phyloP scores from a whole-genome alignment of 306 rosid species.

The Ormosia semicastrata region DNA sequence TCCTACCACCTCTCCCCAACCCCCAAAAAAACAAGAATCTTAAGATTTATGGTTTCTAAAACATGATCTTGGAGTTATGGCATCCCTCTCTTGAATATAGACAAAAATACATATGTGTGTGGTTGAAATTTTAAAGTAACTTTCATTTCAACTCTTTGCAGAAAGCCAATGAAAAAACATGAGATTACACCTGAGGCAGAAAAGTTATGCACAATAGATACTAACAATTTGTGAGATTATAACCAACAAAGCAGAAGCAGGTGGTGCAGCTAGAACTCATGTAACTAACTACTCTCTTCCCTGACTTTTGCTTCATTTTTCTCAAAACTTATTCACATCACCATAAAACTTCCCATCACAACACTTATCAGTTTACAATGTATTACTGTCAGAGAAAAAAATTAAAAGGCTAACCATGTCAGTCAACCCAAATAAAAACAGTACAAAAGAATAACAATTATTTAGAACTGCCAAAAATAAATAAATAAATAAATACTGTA shows the following conservation, averaged over 20 bases:
- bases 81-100: background rate
- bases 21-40: background rate
- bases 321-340: background rate
- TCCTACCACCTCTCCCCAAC: background rate
- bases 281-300: background rate
- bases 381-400: background rate
- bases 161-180: background rate
- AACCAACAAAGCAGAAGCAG: conserved; percentile 4
- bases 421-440: background rate
- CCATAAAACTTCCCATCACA: background rate
- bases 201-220: background rate
- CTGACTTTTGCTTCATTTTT: background rate
- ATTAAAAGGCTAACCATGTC: background rate
- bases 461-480: background rate
- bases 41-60: background rate
- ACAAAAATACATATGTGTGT: background rate
- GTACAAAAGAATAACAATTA: background rate
- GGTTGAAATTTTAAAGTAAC: background rate
- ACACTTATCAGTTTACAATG: background rate
- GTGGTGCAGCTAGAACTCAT: conserved; percentile 14
- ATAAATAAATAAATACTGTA: background rate
- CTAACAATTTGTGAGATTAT: background rate
- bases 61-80: background rate
- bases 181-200: background rate
- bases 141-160: background rate